Base-by-base conservation (phyloP, 139 green algal genomes). In the Chlorella sp. region DNA sequence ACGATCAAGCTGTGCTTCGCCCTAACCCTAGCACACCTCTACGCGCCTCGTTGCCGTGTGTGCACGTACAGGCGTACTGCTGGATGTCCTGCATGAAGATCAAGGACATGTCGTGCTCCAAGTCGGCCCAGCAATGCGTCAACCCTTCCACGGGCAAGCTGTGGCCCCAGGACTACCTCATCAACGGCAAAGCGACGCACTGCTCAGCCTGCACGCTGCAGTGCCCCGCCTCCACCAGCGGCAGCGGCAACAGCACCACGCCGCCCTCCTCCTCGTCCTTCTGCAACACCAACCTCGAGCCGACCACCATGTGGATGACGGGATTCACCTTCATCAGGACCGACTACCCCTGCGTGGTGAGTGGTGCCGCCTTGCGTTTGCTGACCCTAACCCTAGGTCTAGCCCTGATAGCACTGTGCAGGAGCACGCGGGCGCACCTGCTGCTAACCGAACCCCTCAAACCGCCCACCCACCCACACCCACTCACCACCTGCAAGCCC, bases 271-370 rank as follows among this genome's bases (percentile, higher is more conserved):
- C 42, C n/a, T 49, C 60, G 4, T 36, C 62, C 10, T 81, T 81
- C 50, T 81, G 75, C 51, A 76, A 81, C 69, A 76, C 75, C 0
- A n/a, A 31, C 31, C 70, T 81, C 26, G n/a, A 49, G 4, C 5
- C 75, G 0, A 73, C 64, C 31, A 81, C 63, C 17, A 81, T 81
- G 75, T 81, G 75, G 75, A 81, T 81, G 75, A 73, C 75, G n/a
- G 75, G 75, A 2, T 81, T 81, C 49, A 69, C 76, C 49, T 68
- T 74, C 31, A n/a, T n/a, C n/a, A 61, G 65, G 34, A 6, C 35
- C 27, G 30, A 34, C 31, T 60, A 34, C 31, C 64, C 74, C 1
- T 81, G 75, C 70, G 75, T 81, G 29, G 63, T n/a, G n/a, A n/a
- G n/a, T n/a, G n/a, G n/a, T n/a, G n/a, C n/a, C n/a, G n/a, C n/a